Evolutionary conservation across 2,329 filamentous ascomycete genomes (phyloP), one percentile per base, ranked within the genome.

Genomic region (Kalmusia sp.): DNA sequence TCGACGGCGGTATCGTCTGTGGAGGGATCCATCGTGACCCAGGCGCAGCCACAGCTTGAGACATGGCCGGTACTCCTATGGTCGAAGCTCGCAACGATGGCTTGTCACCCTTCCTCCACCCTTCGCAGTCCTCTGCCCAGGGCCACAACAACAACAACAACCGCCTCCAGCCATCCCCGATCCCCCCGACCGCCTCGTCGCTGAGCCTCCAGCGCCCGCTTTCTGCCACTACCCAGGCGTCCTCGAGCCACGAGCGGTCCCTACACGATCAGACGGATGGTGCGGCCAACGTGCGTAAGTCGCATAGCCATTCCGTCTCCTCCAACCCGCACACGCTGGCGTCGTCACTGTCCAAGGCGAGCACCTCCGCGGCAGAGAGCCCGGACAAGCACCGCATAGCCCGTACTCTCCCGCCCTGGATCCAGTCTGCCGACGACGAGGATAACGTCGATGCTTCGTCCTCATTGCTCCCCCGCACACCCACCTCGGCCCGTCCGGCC

Each of bases 381-480:
- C 56, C 58, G 37, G 70, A 73, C 39, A 61, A 61, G 37, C 71
- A 72, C 59, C 71, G 71, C 40, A 64, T 64, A 33, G 71, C 67
- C 41, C 61, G 71, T 34, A 70, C 72, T 4, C 64, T 76, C 19
- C 73, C 73, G 24, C 71, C 72, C 46, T 76, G 73, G 73, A 72
- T 76, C 27, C 73, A 72, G 52, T 67, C 70, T 14, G 62, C 65
- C 55, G 69, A 74, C 52, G 69, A 73, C 50, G 52, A 54, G 14
- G 47, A 54, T 38, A 59, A 65, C 50, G 67, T 55, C 51, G 66
- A 71, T 38, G 61, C 62, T 4, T 66, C 68, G 11, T 63, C 62
- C 9, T 60, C 65, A 35, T 67, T 73, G 30, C 68, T 73, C n/a
- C 72, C 71, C 4, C 62, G 70, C 11, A 71, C 70, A 7, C 73